These are phyloP conservation scores for Pleodorina starrii DNA, from an alignment of 139 green algal genomes.

Conservation along the genomic window DNA sequence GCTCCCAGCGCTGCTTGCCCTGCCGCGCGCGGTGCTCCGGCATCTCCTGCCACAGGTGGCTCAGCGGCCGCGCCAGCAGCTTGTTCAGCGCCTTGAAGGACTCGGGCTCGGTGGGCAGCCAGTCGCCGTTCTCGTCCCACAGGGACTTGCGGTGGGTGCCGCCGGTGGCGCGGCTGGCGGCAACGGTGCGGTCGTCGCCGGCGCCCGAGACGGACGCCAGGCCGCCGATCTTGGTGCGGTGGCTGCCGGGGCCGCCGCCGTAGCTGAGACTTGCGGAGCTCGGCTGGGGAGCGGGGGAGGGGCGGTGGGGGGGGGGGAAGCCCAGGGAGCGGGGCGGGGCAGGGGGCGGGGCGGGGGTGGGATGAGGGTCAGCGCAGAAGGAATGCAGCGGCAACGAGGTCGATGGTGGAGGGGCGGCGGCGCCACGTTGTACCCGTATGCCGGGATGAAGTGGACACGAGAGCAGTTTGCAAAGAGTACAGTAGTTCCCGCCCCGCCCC, in stretches of 20 bases:
- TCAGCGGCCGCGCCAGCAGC: conserved; percentile 67
- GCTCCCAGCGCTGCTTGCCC: conserved; percentile 68
- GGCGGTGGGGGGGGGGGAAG: not conserved
- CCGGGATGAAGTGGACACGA: too few species aligned
- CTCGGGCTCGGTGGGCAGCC: conserved; percentile 69
- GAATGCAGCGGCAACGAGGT: too few species aligned
- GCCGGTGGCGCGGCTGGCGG: conserved; percentile 22
- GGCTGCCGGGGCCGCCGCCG: not conserved
- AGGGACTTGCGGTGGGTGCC: conserved; percentile 52
- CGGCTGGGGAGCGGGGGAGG: not conserved
- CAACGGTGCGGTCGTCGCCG: conserved; percentile 16
- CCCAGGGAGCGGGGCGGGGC: not conserved
- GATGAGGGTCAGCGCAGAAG: too few species aligned
- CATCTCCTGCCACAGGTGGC: conserved; percentile 77
- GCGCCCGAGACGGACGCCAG: not conserved
- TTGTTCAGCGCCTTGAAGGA: conserved; percentile 59
- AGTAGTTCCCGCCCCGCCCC: too few species aligned
- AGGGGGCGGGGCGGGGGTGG: not conserved
- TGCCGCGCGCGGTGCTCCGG: conserved; percentile 63
- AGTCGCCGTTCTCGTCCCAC: conserved; percentile 73
- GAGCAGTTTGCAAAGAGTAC: too few species aligned
- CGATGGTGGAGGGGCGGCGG: too few species aligned
- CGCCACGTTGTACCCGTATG: too few species aligned
- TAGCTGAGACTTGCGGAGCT: not conserved
- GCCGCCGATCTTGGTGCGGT: too few species aligned